A percentile compares a stretch with the other conserved stretches of the same genome.
Conservation (phyloP, 306 rosid genomes). For the Calophaca sinica region DNA sequence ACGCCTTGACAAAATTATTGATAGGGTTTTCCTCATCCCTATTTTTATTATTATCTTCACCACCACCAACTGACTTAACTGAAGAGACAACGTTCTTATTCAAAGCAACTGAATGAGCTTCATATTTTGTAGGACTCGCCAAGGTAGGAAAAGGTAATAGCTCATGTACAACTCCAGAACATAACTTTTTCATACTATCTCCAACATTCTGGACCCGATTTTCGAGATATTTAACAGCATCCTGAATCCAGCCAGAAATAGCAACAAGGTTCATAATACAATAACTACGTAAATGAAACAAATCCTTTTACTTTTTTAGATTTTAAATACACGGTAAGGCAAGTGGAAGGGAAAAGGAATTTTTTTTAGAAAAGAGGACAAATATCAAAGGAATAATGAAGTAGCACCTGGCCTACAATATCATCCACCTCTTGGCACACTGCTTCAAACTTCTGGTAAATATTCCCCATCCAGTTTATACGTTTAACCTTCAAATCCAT, state of each 20-base stretch:
- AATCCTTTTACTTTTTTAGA: neutral
- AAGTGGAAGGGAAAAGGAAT: neutral
- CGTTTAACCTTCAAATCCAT: conserved; percentile 69
- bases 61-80: conserved; percentile 38
- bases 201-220: conserved; percentile 74
- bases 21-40: conserved; percentile 48
- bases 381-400: conserved; percentile 35
- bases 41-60: conserved; percentile 9
- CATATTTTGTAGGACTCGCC: conserved; percentile 49
- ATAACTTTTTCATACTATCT: conserved; percentile 69
- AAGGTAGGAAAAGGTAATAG: conserved; percentile 55
- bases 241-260: conserved; percentile 57
- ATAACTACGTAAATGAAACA: neutral
- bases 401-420: conserved; percentile 68
- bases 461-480: conserved; percentile 73
- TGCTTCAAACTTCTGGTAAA: conserved; percentile 85
- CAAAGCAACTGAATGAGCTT: conserved; percentile 44
- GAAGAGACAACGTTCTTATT: conserved; percentile 39
- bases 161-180: conserved; percentile 72
- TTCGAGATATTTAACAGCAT: conserved; percentile 74
- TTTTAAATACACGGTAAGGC: too few relatives aligned
- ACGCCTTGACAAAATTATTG: conserved; percentile 37
- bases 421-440: conserved; percentile 84
- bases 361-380: neutral
- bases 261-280: neutral